Evolutionary conservation across 345 rosid genomes (phyloP).

Genomic region (Aurinia saxatilis): DNA sequence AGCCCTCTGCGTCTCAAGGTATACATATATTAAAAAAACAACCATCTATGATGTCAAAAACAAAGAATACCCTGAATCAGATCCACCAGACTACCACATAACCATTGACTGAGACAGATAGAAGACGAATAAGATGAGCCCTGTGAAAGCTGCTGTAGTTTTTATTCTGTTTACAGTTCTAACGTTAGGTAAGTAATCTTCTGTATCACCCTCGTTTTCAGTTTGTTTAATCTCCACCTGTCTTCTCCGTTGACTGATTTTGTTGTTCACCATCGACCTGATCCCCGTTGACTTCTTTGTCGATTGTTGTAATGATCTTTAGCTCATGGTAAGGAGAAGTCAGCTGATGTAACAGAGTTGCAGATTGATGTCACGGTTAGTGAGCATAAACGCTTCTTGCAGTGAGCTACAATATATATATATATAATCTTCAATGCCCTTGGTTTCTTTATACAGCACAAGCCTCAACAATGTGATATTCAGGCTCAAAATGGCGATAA

Average conservation of each 20-base stretch:
- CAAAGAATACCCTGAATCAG: background rate
- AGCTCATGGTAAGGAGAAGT: slow-evolving; percentile 54
- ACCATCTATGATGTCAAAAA: too few species aligned
- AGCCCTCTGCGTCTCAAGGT: too few species aligned
- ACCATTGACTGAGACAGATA: too few species aligned
- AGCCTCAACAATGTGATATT: slow-evolving; percentile 67
- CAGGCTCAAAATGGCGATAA: slow-evolving; percentile 94
- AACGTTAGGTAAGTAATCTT: slow-evolving; percentile 27
- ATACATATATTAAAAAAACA: too few species aligned
- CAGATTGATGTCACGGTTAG: slow-evolving; percentile 91
- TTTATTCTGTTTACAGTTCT: slow-evolving; percentile 27
- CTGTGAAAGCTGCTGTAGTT: slow-evolving; percentile 27
- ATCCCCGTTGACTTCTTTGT: too few species aligned
- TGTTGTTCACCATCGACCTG: too few species aligned
- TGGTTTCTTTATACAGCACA: slow-evolving; percentile 38
- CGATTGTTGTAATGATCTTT: slow-evolving; percentile 12
- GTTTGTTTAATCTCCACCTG: background rate
- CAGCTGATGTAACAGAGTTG: slow-evolving; percentile 71
- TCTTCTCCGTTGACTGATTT: background rate
- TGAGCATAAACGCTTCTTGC: background rate
- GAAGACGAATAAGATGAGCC: slow-evolving; percentile 25
- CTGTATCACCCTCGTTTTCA: background rate
- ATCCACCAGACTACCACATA: background rate
- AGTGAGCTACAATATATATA: too few species aligned
- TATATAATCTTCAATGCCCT: too few species aligned